A percentile compares a stretch with the other conserved stretches of the same genome.
phyloP scores from a whole-genome alignment of 768 basidiomycete species.

The Lentinula aciculospora region DNA sequence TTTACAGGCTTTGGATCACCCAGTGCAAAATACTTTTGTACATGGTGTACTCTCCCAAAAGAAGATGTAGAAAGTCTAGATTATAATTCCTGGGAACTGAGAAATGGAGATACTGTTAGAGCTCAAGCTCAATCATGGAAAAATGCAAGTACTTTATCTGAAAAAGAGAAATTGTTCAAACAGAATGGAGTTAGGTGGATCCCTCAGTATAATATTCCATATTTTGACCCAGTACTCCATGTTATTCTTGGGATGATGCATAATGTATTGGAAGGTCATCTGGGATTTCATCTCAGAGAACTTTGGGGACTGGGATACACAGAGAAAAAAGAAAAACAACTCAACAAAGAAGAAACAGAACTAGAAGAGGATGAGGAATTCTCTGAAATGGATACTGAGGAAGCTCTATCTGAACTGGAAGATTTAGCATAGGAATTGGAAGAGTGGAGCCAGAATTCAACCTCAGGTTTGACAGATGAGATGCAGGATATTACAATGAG shows the following conservation, averaged over 20 bases:
- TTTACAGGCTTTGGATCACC: constrained; percentile 15
- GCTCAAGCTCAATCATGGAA: constrained; percentile 14
- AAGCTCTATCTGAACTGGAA: background rate
- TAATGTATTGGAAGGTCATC: constrained; percentile 20
- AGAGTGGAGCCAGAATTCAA: background rate
- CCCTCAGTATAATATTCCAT: constrained; percentile 19
- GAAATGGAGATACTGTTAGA: constrained; percentile 12
- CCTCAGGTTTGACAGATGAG: background rate
- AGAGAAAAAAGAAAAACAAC: constrained; percentile 5
- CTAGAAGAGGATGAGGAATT: constrained; percentile 10
- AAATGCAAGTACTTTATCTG: constrained; percentile 11
- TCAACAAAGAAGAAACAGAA: constrained; percentile 1
- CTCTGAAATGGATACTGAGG: constrained; percentile 12
- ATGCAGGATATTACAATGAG: background rate
- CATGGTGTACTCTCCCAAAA: constrained; percentile 15
- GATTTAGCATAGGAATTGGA: background rate
- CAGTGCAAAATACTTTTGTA: constrained; percentile 16
- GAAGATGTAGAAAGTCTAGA: constrained; percentile 17
- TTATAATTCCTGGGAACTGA: constrained; percentile 11
- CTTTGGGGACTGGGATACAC: constrained; percentile 18
- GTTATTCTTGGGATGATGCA: constrained; percentile 24
- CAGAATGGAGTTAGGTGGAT: constrained; percentile 23
- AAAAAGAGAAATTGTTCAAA: constrained; percentile 4
- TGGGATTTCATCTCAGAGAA: constrained; percentile 17
- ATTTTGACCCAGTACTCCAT: constrained; percentile 24